phyloP scores from a whole-genome alignment of 1,284 basidiomycete genomes.

The Sporisorium scitamineum region DNA sequence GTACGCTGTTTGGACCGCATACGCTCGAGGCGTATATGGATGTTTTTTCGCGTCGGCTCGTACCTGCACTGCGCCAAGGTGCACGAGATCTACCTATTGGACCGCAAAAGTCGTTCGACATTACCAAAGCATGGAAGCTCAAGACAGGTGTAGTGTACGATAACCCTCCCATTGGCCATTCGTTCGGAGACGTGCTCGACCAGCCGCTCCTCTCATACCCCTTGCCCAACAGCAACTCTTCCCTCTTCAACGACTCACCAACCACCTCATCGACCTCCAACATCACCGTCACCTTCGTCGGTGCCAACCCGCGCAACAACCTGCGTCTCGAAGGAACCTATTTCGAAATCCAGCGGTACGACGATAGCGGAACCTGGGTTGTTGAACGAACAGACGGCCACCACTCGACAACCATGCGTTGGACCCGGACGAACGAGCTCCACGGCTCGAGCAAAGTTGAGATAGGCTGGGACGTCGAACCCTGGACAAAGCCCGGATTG shows the following conservation, averaged over 20 bases:
- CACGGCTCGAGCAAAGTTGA: slow-evolving; percentile 44
- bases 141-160: slow-evolving; percentile 56
- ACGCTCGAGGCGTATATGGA: slow-evolving; percentile 84
- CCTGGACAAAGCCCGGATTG: slow-evolving; percentile 73
- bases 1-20: slow-evolving; percentile 83
- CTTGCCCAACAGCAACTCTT: slow-evolving; percentile 71
- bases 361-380: slow-evolving; percentile 72
- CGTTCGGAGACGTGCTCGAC: slow-evolving; percentile 77
- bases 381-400: slow-evolving; percentile 80
- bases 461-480: slow-evolving; percentile 52
- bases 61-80: slow-evolving; percentile 70
- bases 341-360: slow-evolving; percentile 76
- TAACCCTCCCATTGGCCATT: slow-evolving; percentile 71
- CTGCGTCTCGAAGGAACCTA: slow-evolving; percentile 80
- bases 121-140: slow-evolving; percentile 74
- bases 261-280: slow-evolving; percentile 69
- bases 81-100: slow-evolving; percentile 74
- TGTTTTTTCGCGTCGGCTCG: slow-evolving; percentile 73
- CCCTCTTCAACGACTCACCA: slow-evolving; percentile 9
- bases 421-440: slow-evolving; percentile 70
- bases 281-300: slow-evolving; percentile 78
- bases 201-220: slow-evolving; percentile 74
- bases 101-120: slow-evolving; percentile 77
- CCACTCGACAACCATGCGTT: slow-evolving; percentile 80
- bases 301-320: slow-evolving; percentile 84